phyloP scores from a whole-genome alignment of 1,284 basidiomycete genomes.

The Cutaneotrichosporon spelunceum region DNA sequence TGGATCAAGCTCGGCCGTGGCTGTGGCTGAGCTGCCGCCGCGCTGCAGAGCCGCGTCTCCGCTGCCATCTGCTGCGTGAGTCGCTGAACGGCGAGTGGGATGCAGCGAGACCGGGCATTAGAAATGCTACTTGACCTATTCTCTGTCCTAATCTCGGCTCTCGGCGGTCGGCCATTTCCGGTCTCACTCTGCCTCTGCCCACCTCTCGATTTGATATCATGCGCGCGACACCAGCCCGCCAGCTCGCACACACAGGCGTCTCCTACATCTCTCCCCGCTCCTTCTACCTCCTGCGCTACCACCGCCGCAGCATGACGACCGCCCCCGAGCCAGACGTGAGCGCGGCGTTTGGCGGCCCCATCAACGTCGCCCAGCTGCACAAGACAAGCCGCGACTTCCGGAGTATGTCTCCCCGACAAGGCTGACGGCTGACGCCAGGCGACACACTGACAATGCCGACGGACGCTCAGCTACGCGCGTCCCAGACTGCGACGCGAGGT shows the following conservation, averaged over 20 bases:
- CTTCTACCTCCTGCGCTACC: neutral
- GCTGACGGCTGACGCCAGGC: conserved; percentile 25
- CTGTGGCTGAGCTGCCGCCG: too few species aligned
- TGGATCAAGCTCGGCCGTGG: too few species aligned
- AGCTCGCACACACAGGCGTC: neutral
- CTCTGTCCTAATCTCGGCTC: neutral
- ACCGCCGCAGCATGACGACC: neutral
- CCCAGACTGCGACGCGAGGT: conserved; percentile 55
- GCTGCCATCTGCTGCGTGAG: too few species aligned
- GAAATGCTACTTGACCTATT: neutral
- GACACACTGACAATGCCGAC: conserved; percentile 57
- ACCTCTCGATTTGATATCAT: neutral
- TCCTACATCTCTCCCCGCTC: neutral
- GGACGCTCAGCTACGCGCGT: conserved; percentile 54
- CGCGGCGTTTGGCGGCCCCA: conserved; percentile 42
- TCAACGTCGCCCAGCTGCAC: conserved; percentile 45
- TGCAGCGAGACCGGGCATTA: too few species aligned
- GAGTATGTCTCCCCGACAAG: conserved; percentile 37
- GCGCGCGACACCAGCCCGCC: neutral
- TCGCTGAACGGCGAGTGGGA: too few species aligned
- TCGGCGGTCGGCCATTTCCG: neutral
- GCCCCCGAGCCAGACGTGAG: conserved; percentile 27
- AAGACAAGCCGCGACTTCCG: conserved; percentile 50
- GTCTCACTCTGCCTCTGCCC: neutral
- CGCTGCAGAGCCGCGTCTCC: too few species aligned